These are phyloP conservation scores for Colletotrichum liriopes DNA, from an alignment of 2,329 filamentous ascomycete genomes.

Conservation along the genomic window DNA sequence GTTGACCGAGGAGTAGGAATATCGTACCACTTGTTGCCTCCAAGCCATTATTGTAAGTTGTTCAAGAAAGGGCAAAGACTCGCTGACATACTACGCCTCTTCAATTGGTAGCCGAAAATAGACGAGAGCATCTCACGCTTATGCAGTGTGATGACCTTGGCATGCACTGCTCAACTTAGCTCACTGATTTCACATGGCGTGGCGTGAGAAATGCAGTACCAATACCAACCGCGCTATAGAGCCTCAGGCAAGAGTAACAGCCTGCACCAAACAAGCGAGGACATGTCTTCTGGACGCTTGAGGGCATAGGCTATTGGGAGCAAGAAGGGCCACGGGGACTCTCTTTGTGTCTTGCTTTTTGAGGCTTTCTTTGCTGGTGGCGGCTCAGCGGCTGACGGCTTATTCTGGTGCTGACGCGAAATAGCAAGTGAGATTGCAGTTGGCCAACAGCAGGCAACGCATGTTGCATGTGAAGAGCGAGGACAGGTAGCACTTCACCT, in stretches of 20 bases:
- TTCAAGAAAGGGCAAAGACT: not conserved
- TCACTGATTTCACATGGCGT: not conserved
- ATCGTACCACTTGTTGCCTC: not conserved
- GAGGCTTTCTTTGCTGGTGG: not conserved
- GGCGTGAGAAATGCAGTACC: not conserved
- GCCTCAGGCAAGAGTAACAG: not conserved
- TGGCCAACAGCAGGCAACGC: not conserved
- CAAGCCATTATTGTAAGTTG: not conserved
- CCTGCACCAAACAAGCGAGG: not conserved
- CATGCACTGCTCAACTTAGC: not conserved
- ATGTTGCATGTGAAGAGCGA: not conserved
- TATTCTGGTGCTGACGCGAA: not conserved
- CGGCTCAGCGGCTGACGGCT: not conserved
- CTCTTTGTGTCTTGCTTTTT: not conserved
- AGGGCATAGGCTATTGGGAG: not conserved
- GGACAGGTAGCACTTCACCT: too few relatives aligned
- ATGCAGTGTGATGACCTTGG: constrained; percentile 17
- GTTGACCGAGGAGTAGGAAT: not conserved
- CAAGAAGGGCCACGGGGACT: too few relatives aligned
- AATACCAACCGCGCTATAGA: not conserved
- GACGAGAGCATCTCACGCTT: constrained; percentile 4
- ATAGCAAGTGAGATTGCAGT: not conserved
- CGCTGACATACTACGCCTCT: not conserved
- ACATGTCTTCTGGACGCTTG: not conserved
- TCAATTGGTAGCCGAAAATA: constrained; percentile 11